Conservation (phyloP, 148 eudicot genomes). For the Vaccinium myrtillus region DNA sequence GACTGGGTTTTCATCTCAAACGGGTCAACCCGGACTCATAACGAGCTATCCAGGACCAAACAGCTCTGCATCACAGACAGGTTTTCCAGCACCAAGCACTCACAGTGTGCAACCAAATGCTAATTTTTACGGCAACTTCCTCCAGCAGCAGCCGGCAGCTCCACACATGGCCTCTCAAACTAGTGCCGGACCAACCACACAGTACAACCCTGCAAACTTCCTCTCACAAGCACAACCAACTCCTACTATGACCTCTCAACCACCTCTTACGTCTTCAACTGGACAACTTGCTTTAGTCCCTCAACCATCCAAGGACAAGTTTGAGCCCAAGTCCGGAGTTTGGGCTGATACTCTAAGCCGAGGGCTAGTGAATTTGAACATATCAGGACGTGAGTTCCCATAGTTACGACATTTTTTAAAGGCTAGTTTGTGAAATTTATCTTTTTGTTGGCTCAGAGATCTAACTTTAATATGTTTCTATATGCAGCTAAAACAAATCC, state of each 20-base stretch:
- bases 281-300: constrained; percentile 54
- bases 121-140: constrained; percentile 32
- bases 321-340: constrained; percentile 85
- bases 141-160: constrained; percentile 27
- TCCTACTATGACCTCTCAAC: constrained; percentile 31
- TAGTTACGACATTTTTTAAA: neutral
- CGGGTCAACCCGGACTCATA: constrained; percentile 24
- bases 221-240: constrained; percentile 39
- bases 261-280: constrained; percentile 37
- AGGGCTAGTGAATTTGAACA: constrained; percentile 86
- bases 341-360: constrained; percentile 96
- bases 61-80: constrained; percentile 10
- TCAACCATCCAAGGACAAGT: constrained; percentile 65
- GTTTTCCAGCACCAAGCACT: constrained; percentile 29
- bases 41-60: constrained; percentile 25
- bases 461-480: constrained; percentile 1
- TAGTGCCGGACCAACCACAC: constrained; percentile 24
- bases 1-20: constrained; percentile 29
- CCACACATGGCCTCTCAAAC: constrained; percentile 33
- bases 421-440: neutral
- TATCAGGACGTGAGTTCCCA: constrained; percentile 81
- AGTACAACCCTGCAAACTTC: constrained; percentile 28
- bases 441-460: neutral
- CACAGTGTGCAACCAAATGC: constrained; percentile 23
- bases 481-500: constrained; percentile 93